These are phyloP conservation scores for Trypanosomatidae sp. DNA, from an alignment of 208 protist genomes.

Conservation along the genomic window DNA sequence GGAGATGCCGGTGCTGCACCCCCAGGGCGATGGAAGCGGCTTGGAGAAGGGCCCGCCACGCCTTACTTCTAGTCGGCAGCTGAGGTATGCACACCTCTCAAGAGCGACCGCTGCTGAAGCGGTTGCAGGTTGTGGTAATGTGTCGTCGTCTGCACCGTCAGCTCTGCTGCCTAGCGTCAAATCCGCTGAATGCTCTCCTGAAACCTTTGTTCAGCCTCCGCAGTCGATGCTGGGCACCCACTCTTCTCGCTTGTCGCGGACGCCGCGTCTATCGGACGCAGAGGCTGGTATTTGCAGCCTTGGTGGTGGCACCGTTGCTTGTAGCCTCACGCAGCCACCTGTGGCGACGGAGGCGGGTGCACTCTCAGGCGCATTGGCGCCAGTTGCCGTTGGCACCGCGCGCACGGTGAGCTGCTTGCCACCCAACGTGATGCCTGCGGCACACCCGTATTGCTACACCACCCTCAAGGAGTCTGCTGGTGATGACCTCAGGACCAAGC, in stretches of 20 bases:
- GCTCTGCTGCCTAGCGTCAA: background rate
- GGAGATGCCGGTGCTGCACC: constrained; percentile 1
- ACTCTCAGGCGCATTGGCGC: background rate
- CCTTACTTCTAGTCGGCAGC: background rate
- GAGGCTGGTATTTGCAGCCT: background rate
- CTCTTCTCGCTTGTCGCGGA: background rate
- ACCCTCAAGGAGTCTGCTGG: background rate
- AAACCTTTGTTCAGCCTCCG: background rate
- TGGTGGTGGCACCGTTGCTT: background rate
- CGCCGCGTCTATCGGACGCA: background rate
- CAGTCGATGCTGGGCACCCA: too few species aligned
- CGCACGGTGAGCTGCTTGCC: background rate
- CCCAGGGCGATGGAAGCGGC: background rate
- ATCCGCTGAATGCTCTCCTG: background rate
- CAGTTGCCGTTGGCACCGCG: background rate
- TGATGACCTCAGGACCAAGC: background rate
- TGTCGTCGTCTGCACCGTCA: background rate
- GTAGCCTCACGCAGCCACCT: background rate
- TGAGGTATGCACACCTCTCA: background rate
- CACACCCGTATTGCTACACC: constrained; percentile 24
- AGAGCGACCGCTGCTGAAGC: background rate
- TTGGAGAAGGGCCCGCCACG: background rate
- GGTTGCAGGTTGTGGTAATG: background rate
- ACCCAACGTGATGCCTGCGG: constrained; percentile 13
- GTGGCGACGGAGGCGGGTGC: background rate